Percentiles rank a stretch among this genome's conserved stretches.
Conservation (phyloP, 208 protist genomes). For the Trypanosoma conorhini region DNA sequence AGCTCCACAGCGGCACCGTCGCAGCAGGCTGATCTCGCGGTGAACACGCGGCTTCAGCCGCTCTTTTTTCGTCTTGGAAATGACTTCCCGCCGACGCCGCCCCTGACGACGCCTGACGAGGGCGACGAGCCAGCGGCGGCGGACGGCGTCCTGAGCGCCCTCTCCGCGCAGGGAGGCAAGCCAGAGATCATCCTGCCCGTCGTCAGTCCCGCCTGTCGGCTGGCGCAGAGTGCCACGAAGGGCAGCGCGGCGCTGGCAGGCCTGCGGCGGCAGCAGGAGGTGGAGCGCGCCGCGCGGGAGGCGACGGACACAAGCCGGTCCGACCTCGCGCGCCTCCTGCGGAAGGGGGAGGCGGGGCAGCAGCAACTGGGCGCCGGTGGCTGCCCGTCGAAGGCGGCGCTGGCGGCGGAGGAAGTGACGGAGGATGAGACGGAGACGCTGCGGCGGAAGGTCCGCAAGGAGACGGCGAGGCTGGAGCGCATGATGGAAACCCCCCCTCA, state of each 20-base stretch:
- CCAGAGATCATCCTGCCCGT: conserved; percentile 79
- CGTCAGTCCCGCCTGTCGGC: conserved; percentile 42
- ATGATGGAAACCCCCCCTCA: background rate
- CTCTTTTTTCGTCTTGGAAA: conserved; percentile 62
- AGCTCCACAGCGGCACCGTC: background rate
- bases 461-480: conserved; percentile 6
- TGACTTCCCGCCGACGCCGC: conserved; percentile 53
- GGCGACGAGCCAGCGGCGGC: background rate
- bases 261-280: conserved; percentile 52
- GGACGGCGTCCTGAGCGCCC: conserved; percentile 13
- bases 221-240: conserved; percentile 51
- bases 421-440: conserved; percentile 27
- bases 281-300: conserved; percentile 57
- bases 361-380: conserved; percentile 1
- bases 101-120: conserved; percentile 1
- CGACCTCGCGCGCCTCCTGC: conserved; percentile 51
- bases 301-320: conserved; percentile 77
- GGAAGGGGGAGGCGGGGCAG: conserved; percentile 41
- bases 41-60: conserved; percentile 38
- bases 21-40: conserved; percentile 14
- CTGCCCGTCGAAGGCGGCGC: background rate
- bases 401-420: background rate
- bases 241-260: conserved; percentile 59
- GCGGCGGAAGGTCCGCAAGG: conserved; percentile 21
- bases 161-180: conserved; percentile 27